Evolutionary conservation across 1,139 yeast genomes (phyloP), one percentile per base, ranked within the genome.

Genomic region (Blastobotrys apis): DNA sequence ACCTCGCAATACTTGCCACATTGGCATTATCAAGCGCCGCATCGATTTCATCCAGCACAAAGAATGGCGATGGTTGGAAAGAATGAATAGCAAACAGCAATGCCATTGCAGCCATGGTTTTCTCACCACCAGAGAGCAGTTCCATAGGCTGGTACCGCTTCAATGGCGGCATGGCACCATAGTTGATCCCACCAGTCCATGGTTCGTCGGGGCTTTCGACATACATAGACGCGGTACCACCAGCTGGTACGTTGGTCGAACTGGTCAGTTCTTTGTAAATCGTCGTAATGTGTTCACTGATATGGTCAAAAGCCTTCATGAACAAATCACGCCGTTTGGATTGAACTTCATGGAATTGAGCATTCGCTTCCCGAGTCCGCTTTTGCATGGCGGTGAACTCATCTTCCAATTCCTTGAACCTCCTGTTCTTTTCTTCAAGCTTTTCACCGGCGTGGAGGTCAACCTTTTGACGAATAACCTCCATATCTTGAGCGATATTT

Each of bases 81-180:
- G 94, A 82, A 62, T 92, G 97, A 42, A 90, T 79, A 1, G 98
- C 94, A 69, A 92, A 92, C 39, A 92, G 65, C 51, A 92, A 70
- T 0, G 97, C 97, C 53, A 92, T 71, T 0, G 98, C 98, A 1
- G 98, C 98, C 66, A 92, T 84, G 1, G 97, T 86, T 63, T 90
- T 88, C 60, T 92, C 98, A 41, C 99, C 99, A 42, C 98, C 99
- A 0, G 97, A 87, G 12, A 92, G 71, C 49, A 85, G 77, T 48
- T 87, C 95, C 88, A 92, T 90, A 54, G 87, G 97, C 57, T 94
- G 76, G 63, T 88, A 92, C 54, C 97, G 73, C 58, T 92, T 94
- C 79, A 85, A 76, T 9, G 98, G 98, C 1, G 98, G 97, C 84
- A 90, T 90, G 0, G 96, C 96, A 62, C 88, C 94, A 58, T 87